Evolutionary conservation across 2,329 filamentous ascomycete species (phyloP).

Genomic region (Xenosphaeropsis pyriputrescens): DNA sequence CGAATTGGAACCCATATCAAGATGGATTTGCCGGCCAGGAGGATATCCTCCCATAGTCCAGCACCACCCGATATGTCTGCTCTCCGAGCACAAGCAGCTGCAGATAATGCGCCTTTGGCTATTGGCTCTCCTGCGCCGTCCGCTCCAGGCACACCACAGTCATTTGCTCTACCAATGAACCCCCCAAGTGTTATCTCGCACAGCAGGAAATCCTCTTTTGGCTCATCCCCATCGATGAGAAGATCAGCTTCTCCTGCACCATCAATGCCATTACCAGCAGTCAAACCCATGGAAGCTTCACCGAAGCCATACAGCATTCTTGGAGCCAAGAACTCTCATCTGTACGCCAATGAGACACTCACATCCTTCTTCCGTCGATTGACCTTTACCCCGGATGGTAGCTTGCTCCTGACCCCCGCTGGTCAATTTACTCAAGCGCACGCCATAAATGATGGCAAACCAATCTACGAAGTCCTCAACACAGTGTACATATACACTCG

Average conservation of each 20-base stretch:
- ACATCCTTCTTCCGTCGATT: conserved; percentile 93
- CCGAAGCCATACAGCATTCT: conserved; percentile 52
- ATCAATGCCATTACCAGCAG: conserved; percentile 83
- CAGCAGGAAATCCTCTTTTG: conserved; percentile 88
- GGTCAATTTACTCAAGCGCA: conserved; percentile 85
- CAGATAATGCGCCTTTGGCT: conserved; percentile 32
- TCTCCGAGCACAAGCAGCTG: conserved; percentile 43
- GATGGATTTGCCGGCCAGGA: conserved; percentile 83
- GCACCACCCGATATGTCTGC: conserved; percentile 71
- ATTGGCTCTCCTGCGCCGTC: conserved; percentile 78
- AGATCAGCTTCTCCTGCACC: conserved; percentile 88
- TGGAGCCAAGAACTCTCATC: conserved; percentile 68
- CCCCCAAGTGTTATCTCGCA: conserved; percentile 79
- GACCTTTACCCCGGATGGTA: conserved; percentile 91
- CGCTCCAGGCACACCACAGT: conserved; percentile 85
- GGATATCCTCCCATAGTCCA: conserved; percentile 84
- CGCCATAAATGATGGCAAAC: conserved; percentile 50
- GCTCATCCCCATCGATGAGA: conserved; percentile 55
- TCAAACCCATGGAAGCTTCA: conserved; percentile 85
- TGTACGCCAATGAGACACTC: conserved; percentile 93
- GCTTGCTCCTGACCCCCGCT: conserved; percentile 82
- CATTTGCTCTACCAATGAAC: conserved; percentile 86
- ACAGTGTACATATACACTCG: conserved; percentile 97
- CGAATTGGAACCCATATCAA: conserved; percentile 63
- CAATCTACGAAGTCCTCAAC: conserved; percentile 77